Evolutionary conservation across 306 rosid genomes (phyloP).

Genomic region (Glycine tomentella): DNA sequence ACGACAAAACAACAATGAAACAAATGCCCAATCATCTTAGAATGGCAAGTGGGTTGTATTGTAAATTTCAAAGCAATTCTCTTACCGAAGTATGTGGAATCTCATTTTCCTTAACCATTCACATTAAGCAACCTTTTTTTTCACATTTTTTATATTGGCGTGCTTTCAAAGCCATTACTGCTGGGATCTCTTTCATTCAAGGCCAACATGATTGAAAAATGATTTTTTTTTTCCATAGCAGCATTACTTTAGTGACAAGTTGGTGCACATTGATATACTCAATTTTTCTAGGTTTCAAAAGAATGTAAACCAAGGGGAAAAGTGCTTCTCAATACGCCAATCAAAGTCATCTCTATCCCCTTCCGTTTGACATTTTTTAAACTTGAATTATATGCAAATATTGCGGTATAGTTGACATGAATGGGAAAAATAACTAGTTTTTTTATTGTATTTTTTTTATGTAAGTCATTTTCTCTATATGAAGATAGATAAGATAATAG

Average conservation of each 20-base stretch:
- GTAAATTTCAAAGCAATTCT: neutral
- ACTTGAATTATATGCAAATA: neutral
- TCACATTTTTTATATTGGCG: neutral
- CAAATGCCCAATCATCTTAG: too few relatives aligned
- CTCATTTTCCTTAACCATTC: neutral
- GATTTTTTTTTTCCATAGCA: neutral
- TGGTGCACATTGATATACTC: conserved; percentile 12
- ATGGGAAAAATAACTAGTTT: neutral
- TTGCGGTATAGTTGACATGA: neutral
- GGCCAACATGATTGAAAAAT: conserved; percentile 7
- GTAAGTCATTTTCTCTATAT: too few relatives aligned
- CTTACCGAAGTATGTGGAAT: neutral
- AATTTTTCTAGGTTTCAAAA: conserved; percentile 8
- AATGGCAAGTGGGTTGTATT: neutral
- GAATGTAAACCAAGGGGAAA: neutral
- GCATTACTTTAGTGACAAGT: conserved; percentile 27
- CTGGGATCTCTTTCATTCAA: conserved; percentile 1
- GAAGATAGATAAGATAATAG: too few relatives aligned
- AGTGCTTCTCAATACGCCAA: conserved; percentile 20
- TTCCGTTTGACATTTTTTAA: neutral
- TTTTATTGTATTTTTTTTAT: neutral
- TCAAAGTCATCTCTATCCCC: neutral
- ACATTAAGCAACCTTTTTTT: neutral
- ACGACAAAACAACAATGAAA: too few relatives aligned
- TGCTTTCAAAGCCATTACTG: neutral